Conservation (phyloP, 192 early-diverging fungal genomes). For the Coemansia sp. region DNA sequence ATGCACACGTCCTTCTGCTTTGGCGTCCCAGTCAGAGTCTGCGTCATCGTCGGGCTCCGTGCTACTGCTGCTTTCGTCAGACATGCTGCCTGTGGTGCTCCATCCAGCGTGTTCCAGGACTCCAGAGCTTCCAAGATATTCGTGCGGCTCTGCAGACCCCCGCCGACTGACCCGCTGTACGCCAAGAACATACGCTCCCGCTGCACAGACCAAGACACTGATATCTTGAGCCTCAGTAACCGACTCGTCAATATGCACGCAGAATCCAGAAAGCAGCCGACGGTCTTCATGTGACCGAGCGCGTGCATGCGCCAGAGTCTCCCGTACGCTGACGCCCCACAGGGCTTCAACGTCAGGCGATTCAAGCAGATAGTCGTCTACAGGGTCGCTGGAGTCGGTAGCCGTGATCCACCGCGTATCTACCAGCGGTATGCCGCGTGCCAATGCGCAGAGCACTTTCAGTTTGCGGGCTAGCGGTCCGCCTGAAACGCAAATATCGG, state of each 20-base stretch:
- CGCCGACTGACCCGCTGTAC: conserved; percentile 4
- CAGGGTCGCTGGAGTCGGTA: background rate
- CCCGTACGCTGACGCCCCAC: conserved; percentile 26
- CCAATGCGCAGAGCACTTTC: conserved; percentile 45
- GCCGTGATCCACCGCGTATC: conserved; percentile 5
- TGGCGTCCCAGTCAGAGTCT: conserved; percentile 40
- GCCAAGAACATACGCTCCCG: conserved; percentile 27
- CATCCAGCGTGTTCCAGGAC: background rate
- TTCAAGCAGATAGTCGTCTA: conserved; percentile 5
- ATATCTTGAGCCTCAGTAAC: conserved; percentile 4
- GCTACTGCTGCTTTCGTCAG: conserved; percentile 11
- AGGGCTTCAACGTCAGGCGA: conserved; percentile 31
- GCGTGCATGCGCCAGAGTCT: conserved; percentile 18
- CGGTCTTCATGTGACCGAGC: background rate
- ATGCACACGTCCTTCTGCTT: background rate
- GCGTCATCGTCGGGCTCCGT: conserved; percentile 40
- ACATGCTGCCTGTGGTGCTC: background rate
- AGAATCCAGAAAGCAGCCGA: conserved; percentile 12
- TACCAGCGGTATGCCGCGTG: conserved; percentile 37
- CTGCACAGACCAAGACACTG: conserved; percentile 19
- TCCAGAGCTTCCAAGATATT: background rate
- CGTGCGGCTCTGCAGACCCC: background rate
- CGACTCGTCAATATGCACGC: conserved; percentile 14
- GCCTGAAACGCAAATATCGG: conserved; percentile 26
- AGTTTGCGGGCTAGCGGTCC: conserved; percentile 34